Base-by-base conservation (phyloP, 129 eudicot species). In the Tagetes erecta region DNA sequence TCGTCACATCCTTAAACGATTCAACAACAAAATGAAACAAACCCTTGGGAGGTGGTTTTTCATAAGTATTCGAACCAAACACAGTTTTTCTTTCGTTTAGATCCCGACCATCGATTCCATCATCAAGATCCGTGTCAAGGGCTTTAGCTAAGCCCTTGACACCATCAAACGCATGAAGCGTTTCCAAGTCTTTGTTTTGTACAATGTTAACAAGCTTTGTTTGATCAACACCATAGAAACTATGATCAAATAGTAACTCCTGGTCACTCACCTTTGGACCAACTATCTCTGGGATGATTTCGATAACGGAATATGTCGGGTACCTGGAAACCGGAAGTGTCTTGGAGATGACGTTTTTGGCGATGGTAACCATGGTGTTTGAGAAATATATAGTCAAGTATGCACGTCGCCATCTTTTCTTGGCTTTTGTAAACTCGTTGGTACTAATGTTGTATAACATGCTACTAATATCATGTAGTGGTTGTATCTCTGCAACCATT, bases 341-440 rank as follows among this genome's bases (percentile, higher is more conserved):
- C 5, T 71, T 73, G 72, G 80, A n/a, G 57, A 69, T 66, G 0
- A 65, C 2, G 3, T 76, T 67, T 78, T 67, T 82, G 45, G 81
- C 76, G 5, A 86, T 75, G 40, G 91, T 84, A 1, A 78, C 71
- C 71, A 85, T 63, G 57, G 80, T 80, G 58, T 81, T 82, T 8
- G 96, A 86, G 72, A 82, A 80, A 42, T 73, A 76, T 12, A 89
- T 80, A 39, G 82, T 76, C 12, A 84, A 68, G 72, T 84, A 89
- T 4, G 92, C 89, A 11, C 84, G 70, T 5, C 96, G 84, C 96
- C 96, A 89, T 80, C 91, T 76, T 72, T 86, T 89, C 58, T 84
- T 88, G 47, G 92, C 85, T 50, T 78, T 76, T 35, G 89, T 82
- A 59, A 78, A 52, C 55, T 78, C 44, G 67, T 77, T 30, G 7